These are phyloP conservation scores for Amylocystis lapponica DNA, from an alignment of 768 basidiomycete genomes.

Conservation along the genomic window DNA sequence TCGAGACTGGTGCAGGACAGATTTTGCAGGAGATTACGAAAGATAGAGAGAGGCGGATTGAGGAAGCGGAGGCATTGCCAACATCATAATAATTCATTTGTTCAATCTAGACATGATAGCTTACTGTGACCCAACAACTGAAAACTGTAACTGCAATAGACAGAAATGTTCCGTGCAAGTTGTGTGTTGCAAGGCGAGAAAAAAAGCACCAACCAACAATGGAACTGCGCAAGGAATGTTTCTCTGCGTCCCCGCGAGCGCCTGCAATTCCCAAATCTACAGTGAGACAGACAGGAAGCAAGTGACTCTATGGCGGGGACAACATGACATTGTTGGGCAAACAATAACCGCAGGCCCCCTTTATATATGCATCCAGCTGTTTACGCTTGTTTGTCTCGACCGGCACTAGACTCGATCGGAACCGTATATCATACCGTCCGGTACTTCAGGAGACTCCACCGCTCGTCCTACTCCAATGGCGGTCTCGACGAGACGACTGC, in stretches of 20 bases:
- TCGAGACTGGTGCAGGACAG: constrained; percentile 64
- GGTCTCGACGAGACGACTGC: constrained; percentile 40
- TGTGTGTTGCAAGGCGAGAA: neutral
- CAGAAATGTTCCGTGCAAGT: constrained; percentile 2
- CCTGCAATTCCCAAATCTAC: constrained; percentile 16
- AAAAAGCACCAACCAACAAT: constrained; percentile 14
- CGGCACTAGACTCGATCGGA: neutral
- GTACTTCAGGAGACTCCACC: too few species aligned
- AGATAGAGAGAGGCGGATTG: constrained; percentile 40
- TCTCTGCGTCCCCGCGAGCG: constrained; percentile 21
- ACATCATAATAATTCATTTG: neutral
- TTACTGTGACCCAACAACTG: neutral
- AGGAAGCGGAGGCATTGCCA: constrained; percentile 11
- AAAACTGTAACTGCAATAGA: neutral
- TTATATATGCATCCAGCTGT: constrained; percentile 4
- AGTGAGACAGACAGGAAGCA: constrained; percentile 11
- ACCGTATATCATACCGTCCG: too few species aligned
- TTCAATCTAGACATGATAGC: neutral
- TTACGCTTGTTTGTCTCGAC: constrained; percentile 6
- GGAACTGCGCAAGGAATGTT: constrained; percentile 9
- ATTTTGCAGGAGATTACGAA: constrained; percentile 82
- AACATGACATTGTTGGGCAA: constrained; percentile 16
- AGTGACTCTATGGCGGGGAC: constrained; percentile 22
- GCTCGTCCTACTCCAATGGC: constrained; percentile 11
- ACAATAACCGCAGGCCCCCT: neutral